Base-by-base conservation (phyloP, 371 early-diverging fungal species). In the Thermomucor indicae-seudaticae region DNA sequence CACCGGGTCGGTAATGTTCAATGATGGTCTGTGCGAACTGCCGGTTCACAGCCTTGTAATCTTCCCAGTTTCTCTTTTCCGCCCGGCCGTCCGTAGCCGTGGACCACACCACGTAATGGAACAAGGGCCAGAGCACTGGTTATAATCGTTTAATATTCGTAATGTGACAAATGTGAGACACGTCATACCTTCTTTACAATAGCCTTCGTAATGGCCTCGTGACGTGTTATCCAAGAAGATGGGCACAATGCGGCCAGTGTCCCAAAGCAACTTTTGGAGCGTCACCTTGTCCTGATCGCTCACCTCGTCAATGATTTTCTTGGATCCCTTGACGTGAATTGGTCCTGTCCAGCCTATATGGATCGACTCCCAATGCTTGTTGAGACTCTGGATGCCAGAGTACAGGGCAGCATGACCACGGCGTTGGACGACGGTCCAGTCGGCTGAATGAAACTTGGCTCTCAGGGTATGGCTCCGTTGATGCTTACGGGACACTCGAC, bases 91-190 rank as follows among this genome's bases (percentile, higher is more conserved):
- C 81, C n/a, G 79, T 79, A 23, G 83, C 82, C 46, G 73, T 72
- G 37, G 94, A 87, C 81, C 93, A 93, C 46, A 91, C 73, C 47
- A 97, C 84, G 58, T 95, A 96, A 74, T 99, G 98, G 50, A 98
- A 90, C 51, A 97, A 66, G 0, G 98, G 61, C 61, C 61, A 50
- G 28, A 45, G 49, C 25, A 56, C 53, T 57, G 28, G 25, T 6
- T 11, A 31, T 43, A 28, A 11, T n/a, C 28, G 4, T 27, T 31
- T 28, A n/a, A 19, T 8, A 24, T 25, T 52, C 17, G 27, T 41
- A 19, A 44, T 37, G 19, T 40, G 37, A 14, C 37, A 37, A 19
- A 37, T 19, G 37, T 16, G 37, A 37, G 32, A 32, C 10, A 10
- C 11, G 43, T 32, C n/a, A 42, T 81, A 81, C 90, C 87, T 41